Evolutionary conservation across 2,329 filamentous ascomycete species (phyloP), one percentile per base, ranked within the genome.

Genomic region (Clonostachys chloroleuca): DNA sequence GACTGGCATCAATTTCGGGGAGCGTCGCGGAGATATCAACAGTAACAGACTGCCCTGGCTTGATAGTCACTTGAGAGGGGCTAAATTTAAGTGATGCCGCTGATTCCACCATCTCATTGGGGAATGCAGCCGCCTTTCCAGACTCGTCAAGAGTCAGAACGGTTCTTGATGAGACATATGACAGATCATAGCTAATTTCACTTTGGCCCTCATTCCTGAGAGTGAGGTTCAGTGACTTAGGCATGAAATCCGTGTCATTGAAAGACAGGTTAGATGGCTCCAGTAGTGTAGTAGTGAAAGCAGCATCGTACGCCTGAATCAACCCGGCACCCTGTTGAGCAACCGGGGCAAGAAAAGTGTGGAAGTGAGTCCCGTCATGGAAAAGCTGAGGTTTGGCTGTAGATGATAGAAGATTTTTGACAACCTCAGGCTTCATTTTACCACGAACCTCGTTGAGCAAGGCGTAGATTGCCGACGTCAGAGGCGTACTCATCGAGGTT

Each of bases 221-320:
- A 37, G 68, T 73, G 56, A 86, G 81, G 52, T 73, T 72, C 40
- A 73, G 65, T 2, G 65, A 66, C 12, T 67, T 60, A 40, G 60
- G 59, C 51, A 81, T 74, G 66, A 84, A 59, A 52, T 79, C 77
- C 0, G 80, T 82, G 59, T 86, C 82, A 58, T 86, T 85, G 64
- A 85, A 84, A 5, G 78, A 73, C 12, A 86, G 63, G 59, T 74
- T 78, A n/a, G 77, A 77, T 10, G 70, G 73, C 54, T 73, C 75
- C 18, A 85, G 64, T 12, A 78, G 56, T 3, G 74, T 74, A 3
- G 70, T 78, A 14, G 75, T 66, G 53, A 77, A 72, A 6, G 81
- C 77, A 5, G 80, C 78, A 48, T 83, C 77, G 51, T 76, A 76
- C 5, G 79, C 81, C 54, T 83, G 78, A 44, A 86, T 65, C 12